Evolutionary conservation across 2,329 filamentous ascomycete genomes (phyloP), one percentile per base, ranked within the genome.

Genomic region (Microcyclosporella mali): DNA sequence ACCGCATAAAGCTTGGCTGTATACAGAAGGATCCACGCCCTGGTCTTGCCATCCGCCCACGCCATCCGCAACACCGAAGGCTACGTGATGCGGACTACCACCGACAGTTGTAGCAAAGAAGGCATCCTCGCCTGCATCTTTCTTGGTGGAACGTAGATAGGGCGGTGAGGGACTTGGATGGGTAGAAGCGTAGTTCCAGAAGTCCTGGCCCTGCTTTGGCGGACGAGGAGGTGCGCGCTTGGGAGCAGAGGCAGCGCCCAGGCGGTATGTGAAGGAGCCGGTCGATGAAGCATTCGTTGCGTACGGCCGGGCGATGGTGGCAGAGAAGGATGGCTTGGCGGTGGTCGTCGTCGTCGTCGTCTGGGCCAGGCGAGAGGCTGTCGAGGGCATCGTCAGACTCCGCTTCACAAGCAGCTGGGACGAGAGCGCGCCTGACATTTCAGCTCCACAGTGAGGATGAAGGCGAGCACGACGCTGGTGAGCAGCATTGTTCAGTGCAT

Each of bases 1-100:
- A 56, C 88, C 82, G 72, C 92, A 97, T 47, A 98, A 73, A 31
- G 85, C 86, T 63, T 97, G 90, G 3, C 90, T 92, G 66, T 97
- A 97, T 66, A 95, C 87, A 19, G 88, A 88, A 7, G 92, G 89
- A 60, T 98, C 89, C 40, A 98, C 83, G 33, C 88, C 88, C 30
- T 85, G 90, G 56, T 95, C 86, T 50, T 84, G 80, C 89, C 92
- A 98, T 28, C 92, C 92, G 36, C 92, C 92, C 0, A 98, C 92
- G 9, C 92, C 92, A 63, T 98, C 92, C 40, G 89, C 88, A 17
- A 98, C 79, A 14, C 88, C 92, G 55, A 98, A 83, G 1, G 89
- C 87, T 9, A 95, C 77, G 31, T 81, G 74, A 29, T 80, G 75
- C 1, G 76, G 77, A 50, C 81, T 78, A 39, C 85, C 57, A 10